Conservation (phyloP, 2,329 filamentous ascomycete species). For the Trichoderma breve region DNA sequence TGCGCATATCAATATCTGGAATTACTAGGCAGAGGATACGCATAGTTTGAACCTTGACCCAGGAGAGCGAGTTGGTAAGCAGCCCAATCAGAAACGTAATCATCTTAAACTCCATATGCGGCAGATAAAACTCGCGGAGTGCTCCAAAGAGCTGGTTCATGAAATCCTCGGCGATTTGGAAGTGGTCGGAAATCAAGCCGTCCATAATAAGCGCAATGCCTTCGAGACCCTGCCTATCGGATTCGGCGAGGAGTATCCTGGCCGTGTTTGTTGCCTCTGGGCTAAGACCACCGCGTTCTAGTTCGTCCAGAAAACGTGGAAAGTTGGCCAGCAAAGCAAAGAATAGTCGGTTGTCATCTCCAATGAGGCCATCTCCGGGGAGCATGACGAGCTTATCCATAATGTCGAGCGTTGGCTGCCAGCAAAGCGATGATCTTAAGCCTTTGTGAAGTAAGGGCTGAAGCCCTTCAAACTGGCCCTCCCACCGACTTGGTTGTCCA, state of each 20-base stretch:
- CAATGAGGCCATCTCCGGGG: slow-evolving; percentile 76
- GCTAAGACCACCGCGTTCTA: slow-evolving; percentile 64
- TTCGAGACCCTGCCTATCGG: slow-evolving; percentile 67
- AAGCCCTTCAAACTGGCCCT: slow-evolving; percentile 82
- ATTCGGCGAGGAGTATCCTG: slow-evolving; percentile 66
- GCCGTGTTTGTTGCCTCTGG: slow-evolving; percentile 61
- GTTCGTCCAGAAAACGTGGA: slow-evolving; percentile 75
- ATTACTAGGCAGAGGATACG: slow-evolving; percentile 81
- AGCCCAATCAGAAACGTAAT: slow-evolving; percentile 88
- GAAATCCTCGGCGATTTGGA: slow-evolving; percentile 71
- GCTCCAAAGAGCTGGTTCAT: slow-evolving; percentile 70
- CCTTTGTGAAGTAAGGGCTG: slow-evolving; percentile 89
- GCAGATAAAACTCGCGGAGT: slow-evolving; percentile 75
- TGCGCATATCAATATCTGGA: slow-evolving; percentile 88
- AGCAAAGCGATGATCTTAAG: slow-evolving; percentile 77
- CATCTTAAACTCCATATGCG: slow-evolving; percentile 77
- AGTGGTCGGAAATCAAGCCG: slow-evolving; percentile 66
- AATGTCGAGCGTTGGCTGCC: slow-evolving; percentile 72
- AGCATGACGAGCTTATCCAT: slow-evolving; percentile 77
- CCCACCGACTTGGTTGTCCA: slow-evolving; percentile 81
- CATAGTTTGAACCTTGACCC: slow-evolving; percentile 94
- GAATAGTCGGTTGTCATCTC: slow-evolving; percentile 76
- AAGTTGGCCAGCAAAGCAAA: slow-evolving; percentile 91
- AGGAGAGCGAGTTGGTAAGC: slow-evolving; percentile 81
- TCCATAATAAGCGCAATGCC: slow-evolving; percentile 68